Evolutionary conservation across 2,329 filamentous ascomycete genomes (phyloP), one percentile per base, ranked within the genome.

Genomic region (Meredithiella fracta): DNA sequence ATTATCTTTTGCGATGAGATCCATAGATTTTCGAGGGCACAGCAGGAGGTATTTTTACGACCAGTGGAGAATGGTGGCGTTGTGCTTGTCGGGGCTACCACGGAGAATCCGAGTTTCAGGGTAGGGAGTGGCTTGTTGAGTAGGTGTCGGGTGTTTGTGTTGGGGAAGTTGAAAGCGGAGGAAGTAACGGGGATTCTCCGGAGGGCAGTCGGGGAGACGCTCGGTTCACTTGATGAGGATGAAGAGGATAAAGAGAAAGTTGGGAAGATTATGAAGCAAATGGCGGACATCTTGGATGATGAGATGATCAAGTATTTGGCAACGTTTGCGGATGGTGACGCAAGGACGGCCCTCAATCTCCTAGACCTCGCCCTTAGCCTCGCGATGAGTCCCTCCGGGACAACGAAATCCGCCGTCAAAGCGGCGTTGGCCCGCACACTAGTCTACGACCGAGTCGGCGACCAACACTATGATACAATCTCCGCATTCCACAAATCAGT

Each of bases 1-100:
- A 94, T 98, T 60, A 81, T 98, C 60, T 98, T 98, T 67, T 96
- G 91, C 70, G 92, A 98, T 70, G 92, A 97, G 72, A 92, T 96
- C 51, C 89, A 95, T 68, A 75, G 91, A 26, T 95, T 95, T 72
- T 85, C 78, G 62, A 96, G 95, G 69, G 77, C 82, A 0, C 92
- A 97, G 67, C 92, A 98, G 65, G 92, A 97, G 68, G 85, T 96
- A 1, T 97, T 97, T 62, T 73, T 98, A 1, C 87, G 85, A 15
- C 91, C 91, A 0, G 91, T 97, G 22, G 92, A 98, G 69, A 82
- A 82, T 1, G 92, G 92, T 4, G 85, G 86, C 26, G 83, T 98
- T 61, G 96, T 87, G 0, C 73, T 98, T 29, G 92, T 97, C 59
- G 92, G 90, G 9, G 92, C 92, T 5, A 98, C 92, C 2, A 98